A percentile compares a stretch with the other conserved stretches of the same genome.
These are phyloP conservation scores for Pseudodiploospora longispora DNA, from an alignment of 2,329 filamentous ascomycete species.

Conservation along the genomic window DNA sequence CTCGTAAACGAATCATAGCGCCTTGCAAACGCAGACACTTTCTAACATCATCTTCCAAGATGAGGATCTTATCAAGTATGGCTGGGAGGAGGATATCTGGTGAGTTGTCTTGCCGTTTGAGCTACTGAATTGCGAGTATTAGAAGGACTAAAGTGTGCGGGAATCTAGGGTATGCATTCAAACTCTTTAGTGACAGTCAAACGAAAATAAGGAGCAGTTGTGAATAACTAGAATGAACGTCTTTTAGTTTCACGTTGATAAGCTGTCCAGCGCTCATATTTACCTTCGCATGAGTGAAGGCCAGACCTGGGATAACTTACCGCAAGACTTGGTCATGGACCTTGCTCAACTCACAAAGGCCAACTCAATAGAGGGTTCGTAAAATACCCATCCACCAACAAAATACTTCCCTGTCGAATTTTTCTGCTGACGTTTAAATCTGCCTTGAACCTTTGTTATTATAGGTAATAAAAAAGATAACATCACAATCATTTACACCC, in stretches of 20 bases:
- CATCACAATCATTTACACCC: slow-evolving; percentile 92
- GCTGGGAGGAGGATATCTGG: slow-evolving; percentile 95
- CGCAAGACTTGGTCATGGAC: slow-evolving; percentile 66
- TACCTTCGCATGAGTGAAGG: slow-evolving; percentile 79
- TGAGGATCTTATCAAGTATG: slow-evolving; percentile 91
- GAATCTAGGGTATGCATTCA: slow-evolving; percentile 17
- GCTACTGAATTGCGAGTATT: too few species aligned
- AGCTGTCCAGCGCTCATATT: slow-evolving; percentile 91
- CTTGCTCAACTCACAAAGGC: slow-evolving; percentile 97
- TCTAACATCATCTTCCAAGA: slow-evolving; percentile 44
- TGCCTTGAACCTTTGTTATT: neutral
- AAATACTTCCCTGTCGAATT: too few species aligned
- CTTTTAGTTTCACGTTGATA: slow-evolving; percentile 86
- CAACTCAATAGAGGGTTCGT: slow-evolving; percentile 86
- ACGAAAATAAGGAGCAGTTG: neutral
- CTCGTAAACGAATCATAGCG: neutral
- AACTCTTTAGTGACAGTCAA: neutral
- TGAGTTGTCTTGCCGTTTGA: slow-evolving; percentile 29
- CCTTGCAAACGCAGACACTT: too few species aligned
- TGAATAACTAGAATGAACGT: too few species aligned
- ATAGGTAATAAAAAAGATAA: slow-evolving; percentile 99
- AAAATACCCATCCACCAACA: neutral
- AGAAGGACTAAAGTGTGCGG: too few species aligned
- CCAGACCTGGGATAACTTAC: slow-evolving; percentile 77
- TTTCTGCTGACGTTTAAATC: too few species aligned